Evolutionary conservation across 345 rosid species (phyloP).

Genomic region (Linum tenue): DNA sequence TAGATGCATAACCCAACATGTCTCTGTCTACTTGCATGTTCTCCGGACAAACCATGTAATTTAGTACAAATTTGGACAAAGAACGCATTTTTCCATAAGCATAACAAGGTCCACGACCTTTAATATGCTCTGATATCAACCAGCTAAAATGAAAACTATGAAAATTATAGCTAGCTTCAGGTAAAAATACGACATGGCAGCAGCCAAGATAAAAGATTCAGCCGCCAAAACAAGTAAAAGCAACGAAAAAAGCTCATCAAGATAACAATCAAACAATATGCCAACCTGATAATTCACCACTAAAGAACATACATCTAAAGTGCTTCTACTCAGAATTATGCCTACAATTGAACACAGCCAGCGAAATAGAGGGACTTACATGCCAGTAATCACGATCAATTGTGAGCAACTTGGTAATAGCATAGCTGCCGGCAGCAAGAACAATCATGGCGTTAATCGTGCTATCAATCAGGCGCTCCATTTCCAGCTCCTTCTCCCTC

Average conservation of each 20-base stretch:
- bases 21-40: too few species aligned
- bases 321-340: not conserved
- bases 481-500: slow-evolving; percentile 27
- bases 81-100: too few species aligned
- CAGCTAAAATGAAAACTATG: not conserved
- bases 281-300: too few species aligned
- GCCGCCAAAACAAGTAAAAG: too few species aligned
- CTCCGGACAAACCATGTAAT: too few species aligned
- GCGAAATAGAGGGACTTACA: slow-evolving; percentile 24
- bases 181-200: too few species aligned
- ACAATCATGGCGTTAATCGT: slow-evolving; percentile 67
- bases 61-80: too few species aligned
- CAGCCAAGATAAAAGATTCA: not conserved
- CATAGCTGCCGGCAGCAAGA: slow-evolving; percentile 73
- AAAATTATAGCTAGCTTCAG: not conserved
- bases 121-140: not conserved
- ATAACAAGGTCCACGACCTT: not conserved
- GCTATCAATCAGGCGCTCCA: slow-evolving; percentile 54
- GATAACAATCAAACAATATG: too few species aligned
- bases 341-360: not conserved
- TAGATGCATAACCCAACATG: too few species aligned
- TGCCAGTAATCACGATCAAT: slow-evolving; percentile 93
- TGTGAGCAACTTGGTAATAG: slow-evolving; percentile 76
- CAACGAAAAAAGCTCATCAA: too few species aligned
- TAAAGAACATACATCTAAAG: not conserved